These are phyloP conservation scores for Purshia tridentata DNA, from an alignment of 306 rosid genomes.

Conservation along the genomic window DNA sequence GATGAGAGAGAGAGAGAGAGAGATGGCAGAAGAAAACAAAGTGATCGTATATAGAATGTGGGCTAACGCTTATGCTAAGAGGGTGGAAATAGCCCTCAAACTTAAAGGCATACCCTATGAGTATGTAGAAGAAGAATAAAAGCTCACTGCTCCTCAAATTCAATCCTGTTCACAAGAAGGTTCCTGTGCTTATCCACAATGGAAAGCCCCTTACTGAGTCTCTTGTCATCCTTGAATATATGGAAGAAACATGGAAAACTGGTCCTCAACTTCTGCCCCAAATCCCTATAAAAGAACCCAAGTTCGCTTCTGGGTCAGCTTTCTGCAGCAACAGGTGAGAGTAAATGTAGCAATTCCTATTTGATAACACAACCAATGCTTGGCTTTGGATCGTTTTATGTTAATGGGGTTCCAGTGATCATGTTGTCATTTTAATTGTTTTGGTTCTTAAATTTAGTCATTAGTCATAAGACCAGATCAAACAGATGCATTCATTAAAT, in stretches of 20 bases:
- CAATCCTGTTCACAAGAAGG: conserved; percentile 16
- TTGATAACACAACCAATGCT: too few relatives aligned
- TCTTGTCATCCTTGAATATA: conserved; percentile 18
- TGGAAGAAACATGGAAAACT: conserved; percentile 22
- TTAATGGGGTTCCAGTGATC: too few relatives aligned
- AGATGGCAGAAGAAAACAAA: conserved; percentile 9
- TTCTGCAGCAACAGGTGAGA: conserved; percentile 18
- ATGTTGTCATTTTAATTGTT: too few relatives aligned
- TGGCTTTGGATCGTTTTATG: too few relatives aligned
- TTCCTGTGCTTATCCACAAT: conserved; percentile 18
- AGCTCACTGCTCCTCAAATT: conserved; percentile 10
- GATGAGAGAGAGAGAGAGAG: too few relatives aligned
- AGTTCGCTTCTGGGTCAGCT: conserved; percentile 20
- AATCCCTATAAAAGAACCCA: conserved; percentile 15
- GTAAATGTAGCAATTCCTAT: neutral
- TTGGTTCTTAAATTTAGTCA: too few relatives aligned
- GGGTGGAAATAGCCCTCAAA: conserved; percentile 20
- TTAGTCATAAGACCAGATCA: too few relatives aligned
- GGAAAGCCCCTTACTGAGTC: conserved; percentile 18
- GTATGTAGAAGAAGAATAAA: conserved; percentile 24
- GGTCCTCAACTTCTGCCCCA: conserved; percentile 5
- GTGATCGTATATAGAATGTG: conserved; percentile 13
- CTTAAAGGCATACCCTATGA: conserved; percentile 20
- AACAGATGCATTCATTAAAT: too few relatives aligned
- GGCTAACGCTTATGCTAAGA: conserved; percentile 12